A percentile compares a stretch with the other conserved stretches of the same genome.
Evolutionary conservation across 345 rosid species (phyloP).

Genomic region (Boechera retrofracta): DNA sequence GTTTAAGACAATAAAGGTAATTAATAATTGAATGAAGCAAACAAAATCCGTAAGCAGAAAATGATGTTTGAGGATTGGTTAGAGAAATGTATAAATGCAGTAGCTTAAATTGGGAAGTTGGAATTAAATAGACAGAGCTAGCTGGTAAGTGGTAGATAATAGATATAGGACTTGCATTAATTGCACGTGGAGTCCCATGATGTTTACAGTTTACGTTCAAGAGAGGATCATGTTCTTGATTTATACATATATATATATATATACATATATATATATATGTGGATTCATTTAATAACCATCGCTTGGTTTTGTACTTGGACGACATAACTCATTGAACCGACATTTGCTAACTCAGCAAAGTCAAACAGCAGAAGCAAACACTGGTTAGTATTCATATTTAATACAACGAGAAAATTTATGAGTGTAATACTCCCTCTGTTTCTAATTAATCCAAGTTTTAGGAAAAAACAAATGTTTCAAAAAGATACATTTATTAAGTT

Average conservation of each 20-base stretch:
- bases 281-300: not conserved
- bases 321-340: constrained; percentile 18
- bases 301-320: constrained; percentile 19
- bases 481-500: too few relatives aligned
- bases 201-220: constrained; percentile 32
- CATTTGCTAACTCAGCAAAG: constrained; percentile 21
- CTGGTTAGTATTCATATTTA: constrained; percentile 33
- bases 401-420: not conserved
- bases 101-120: constrained; percentile 34
- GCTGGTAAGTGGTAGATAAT: constrained; percentile 43
- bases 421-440: not conserved
- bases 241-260: not conserved
- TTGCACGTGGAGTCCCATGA: constrained; percentile 39
- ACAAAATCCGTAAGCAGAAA: constrained; percentile 32
- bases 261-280: not conserved
- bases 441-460: too few relatives aligned
- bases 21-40: constrained; percentile 6
- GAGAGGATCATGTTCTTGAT: constrained; percentile 9
- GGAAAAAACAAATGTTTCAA: too few relatives aligned
- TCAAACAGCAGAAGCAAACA: constrained; percentile 34
- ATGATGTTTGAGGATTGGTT: constrained; percentile 40
- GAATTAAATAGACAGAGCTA: constrained; percentile 43
- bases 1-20: not conserved
- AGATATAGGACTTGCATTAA: constrained; percentile 44
- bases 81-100: constrained; percentile 45